phyloP scores from a whole-genome alignment of 352 stramenopile genomes.

The Pythium plurisporium region DNA sequence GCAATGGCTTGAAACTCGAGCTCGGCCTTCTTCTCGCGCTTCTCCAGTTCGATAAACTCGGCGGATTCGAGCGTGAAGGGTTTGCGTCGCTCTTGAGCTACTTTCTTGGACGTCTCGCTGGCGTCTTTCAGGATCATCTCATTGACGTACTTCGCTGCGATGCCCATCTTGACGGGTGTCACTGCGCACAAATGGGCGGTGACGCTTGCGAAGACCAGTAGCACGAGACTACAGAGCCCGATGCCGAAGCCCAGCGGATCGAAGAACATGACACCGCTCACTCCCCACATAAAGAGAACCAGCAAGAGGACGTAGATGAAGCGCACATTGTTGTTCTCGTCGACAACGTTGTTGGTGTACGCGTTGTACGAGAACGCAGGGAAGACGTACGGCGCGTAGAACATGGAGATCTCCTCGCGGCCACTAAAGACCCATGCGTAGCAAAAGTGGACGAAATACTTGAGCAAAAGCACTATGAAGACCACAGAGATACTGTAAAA shows the following conservation, averaged over 20 bases:
- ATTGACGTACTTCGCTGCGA: constrained; percentile 87
- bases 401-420: constrained; percentile 63
- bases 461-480: constrained; percentile 79
- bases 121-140: constrained; percentile 86
- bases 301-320: constrained; percentile 71
- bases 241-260: constrained; percentile 88
- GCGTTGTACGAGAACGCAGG: constrained; percentile 90
- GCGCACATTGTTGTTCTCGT: constrained; percentile 71
- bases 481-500: constrained; percentile 86
- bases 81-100: constrained; percentile 55
- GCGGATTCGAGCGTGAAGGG: constrained; percentile 73
- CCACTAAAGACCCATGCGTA: constrained; percentile 49
- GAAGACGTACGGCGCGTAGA: constrained; percentile 88
- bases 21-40: constrained; percentile 68
- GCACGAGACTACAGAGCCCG: constrained; percentile 77
- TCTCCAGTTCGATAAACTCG: constrained; percentile 74
- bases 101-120: constrained; percentile 58
- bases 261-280: constrained; percentile 85
- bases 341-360: constrained; percentile 87
- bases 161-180: constrained; percentile 85
- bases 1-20: constrained; percentile 82
- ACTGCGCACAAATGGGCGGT: constrained; percentile 76
- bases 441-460: constrained; percentile 58
- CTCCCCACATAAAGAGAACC: constrained; percentile 81
- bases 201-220: constrained; percentile 72